Conservation (phyloP, 176 grass and related monocot species). For the Juncus inflexus region DNA sequence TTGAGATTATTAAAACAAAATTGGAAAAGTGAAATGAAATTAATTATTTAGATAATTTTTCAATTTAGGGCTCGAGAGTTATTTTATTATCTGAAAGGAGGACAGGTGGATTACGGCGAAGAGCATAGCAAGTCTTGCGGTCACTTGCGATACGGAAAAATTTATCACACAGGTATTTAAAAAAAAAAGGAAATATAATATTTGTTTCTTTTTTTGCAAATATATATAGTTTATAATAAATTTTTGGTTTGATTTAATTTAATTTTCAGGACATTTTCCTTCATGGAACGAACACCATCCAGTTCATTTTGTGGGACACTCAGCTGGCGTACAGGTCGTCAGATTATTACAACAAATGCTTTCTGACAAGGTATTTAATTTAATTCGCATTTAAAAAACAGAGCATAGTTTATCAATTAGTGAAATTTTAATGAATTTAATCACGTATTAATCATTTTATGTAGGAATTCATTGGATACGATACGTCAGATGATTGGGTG, state of each 20-base stretch:
- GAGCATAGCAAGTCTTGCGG: slow-evolving; percentile 79
- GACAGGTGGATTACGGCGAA: slow-evolving; percentile 83
- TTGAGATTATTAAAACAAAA: not conserved
- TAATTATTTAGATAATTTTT: not conserved
- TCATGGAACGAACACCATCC: slow-evolving; percentile 75
- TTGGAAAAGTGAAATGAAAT: not conserved
- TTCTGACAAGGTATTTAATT: slow-evolving; percentile 67
- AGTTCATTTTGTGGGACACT: slow-evolving; percentile 94
- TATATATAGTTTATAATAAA: not conserved
- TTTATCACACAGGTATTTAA: slow-evolving; percentile 54
- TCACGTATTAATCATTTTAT: not conserved
- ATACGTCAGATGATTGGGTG: slow-evolving; percentile 91
- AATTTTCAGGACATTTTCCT: slow-evolving; percentile 71
- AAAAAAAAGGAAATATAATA: not conserved
- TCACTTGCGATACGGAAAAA: slow-evolving; percentile 72
- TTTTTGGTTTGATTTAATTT: slow-evolving; percentile 20
- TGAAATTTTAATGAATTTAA: no score
- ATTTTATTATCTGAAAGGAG: slow-evolving; percentile 97
- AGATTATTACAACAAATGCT: slow-evolving; percentile 93
- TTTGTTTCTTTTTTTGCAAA: not conserved
- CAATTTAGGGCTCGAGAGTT: slow-evolving; percentile 77
- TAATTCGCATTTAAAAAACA: slow-evolving; percentile 1
- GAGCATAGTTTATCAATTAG: no score
- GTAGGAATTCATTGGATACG: slow-evolving; percentile 78
- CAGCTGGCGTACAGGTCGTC: slow-evolving; percentile 83